Conservation (phyloP, 805 yeast species). For the Soucietia sequanensis region DNA sequence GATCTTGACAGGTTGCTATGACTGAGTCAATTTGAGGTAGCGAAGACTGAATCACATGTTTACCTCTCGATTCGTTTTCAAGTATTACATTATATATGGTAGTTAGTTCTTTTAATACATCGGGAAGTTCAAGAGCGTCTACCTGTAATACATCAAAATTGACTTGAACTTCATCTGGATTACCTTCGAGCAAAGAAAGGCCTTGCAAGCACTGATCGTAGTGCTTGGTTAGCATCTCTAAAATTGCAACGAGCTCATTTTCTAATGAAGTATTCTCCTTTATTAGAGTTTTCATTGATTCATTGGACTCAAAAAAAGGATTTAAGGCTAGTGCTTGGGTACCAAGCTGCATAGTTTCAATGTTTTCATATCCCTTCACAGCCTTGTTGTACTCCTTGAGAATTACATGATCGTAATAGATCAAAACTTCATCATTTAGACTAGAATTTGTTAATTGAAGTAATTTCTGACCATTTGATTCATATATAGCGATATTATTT, state of each 20-base stretch:
- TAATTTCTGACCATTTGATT: slow-evolving; percentile 21
- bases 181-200: slow-evolving; percentile 31
- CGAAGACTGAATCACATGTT: slow-evolving; percentile 16
- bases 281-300: slow-evolving; percentile 19
- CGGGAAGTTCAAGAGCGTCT: slow-evolving; percentile 57
- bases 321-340: slow-evolving; percentile 8
- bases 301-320: slow-evolving; percentile 13
- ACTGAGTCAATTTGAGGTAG: slow-evolving; percentile 12
- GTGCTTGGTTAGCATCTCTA: slow-evolving; percentile 75
- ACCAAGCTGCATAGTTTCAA: slow-evolving; percentile 16
- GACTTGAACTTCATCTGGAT: slow-evolving; percentile 16
- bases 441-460: slow-evolving; percentile 14
- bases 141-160: slow-evolving; percentile 46
- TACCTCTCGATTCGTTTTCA: slow-evolving; percentile 33
- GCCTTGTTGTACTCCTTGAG: slow-evolving; percentile 13
- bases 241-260: slow-evolving; percentile 63
- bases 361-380: slow-evolving; percentile 16
- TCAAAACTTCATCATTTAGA: slow-evolving; percentile 14
- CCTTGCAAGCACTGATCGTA: slow-evolving; percentile 74
- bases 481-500: slow-evolving; percentile 25
- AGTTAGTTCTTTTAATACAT: slow-evolving; percentile 50
- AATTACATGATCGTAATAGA: slow-evolving; percentile 12
- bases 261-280: slow-evolving; percentile 53
- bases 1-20: slow-evolving; percentile 13
- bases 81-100: slow-evolving; percentile 34